Evolutionary conservation across 2,329 filamentous ascomycete genomes (phyloP), one percentile per base, ranked within the genome.

Genomic region (Coniochaeta pulveracea): DNA sequence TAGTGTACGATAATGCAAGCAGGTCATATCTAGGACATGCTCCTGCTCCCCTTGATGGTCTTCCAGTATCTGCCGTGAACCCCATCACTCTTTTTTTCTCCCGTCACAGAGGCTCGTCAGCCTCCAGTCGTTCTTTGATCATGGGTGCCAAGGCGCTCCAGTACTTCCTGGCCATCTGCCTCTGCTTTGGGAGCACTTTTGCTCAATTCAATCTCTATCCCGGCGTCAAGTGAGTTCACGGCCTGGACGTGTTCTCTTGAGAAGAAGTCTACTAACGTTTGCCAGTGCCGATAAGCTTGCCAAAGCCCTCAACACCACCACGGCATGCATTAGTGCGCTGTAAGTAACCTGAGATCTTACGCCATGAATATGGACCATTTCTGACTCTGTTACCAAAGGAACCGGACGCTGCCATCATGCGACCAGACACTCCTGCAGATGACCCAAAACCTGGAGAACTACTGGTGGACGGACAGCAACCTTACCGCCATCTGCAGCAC

Each of bases 191-290:
- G 15, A 26, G 23, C 23, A 10, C 23, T 10, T 26, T 26, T 10
- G 23, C 23, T 26, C 23, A 26, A 14, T 26, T 26, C 23, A 26
- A 26, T 26, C 23, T 26, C 11, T 26, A 26, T 14, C 23, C 23
- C 15, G 23, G 23, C 5, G 23, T 26, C 23, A 26, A n/a, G n/a
- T n/a, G 23, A 6, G 23, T 14, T 11, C 11, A 26, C 23, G 15
- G 10, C n/a, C 23, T 26, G n/a, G 23, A 11, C n/a, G 15, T n/a
- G 23, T 11, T 26, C 10, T 26, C 11, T 26, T 26, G 5, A 26
- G n/a, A n/a, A n/a, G n/a, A 5, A 5, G 5, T 26, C 10, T 26
- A 26, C 23, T 10, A 26, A 26, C n/a, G 21, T 23, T 14, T 10
- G n/a, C 10, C 23, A 26, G n/a, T 6, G 15, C 5, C 5, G 23